Conservation (phyloP, 345 rosid species). For the Rhodomyrtus tomentosa region DNA sequence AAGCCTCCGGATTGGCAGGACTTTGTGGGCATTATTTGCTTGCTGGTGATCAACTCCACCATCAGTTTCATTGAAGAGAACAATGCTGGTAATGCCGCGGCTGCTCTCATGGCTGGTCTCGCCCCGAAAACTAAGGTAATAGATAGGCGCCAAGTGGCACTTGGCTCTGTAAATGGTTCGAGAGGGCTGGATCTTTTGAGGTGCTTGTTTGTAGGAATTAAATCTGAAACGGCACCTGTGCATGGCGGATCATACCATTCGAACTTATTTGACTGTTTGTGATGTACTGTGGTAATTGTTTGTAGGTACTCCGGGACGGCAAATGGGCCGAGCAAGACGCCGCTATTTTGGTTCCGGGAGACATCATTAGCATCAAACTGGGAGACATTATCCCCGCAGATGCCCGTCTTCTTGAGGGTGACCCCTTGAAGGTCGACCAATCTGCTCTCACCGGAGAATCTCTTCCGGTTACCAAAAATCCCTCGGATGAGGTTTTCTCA, state of each 20-base stretch:
- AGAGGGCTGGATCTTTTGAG: neutral
- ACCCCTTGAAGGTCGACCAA: constrained; percentile 30
- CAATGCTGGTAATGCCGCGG: constrained; percentile 34
- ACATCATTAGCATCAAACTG: constrained; percentile 22
- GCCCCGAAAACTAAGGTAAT: constrained; percentile 28
- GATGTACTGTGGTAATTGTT: neutral
- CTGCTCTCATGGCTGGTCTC: constrained; percentile 34
- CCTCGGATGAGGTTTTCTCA: constrained; percentile 18
- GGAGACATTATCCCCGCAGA: constrained; percentile 34
- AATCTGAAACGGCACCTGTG: neutral
- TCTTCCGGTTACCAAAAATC: constrained; percentile 23
- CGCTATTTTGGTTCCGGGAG: constrained; percentile 29
- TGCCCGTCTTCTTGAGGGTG: constrained; percentile 32
- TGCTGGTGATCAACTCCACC: constrained; percentile 30
- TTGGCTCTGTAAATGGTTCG: neutral
- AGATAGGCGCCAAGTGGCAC: neutral
- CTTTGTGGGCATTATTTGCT: constrained; percentile 23
- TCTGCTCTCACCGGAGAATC: constrained; percentile 32
- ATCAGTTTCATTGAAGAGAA: constrained; percentile 33
- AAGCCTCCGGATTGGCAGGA: constrained; percentile 29
- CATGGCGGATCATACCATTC: neutral
- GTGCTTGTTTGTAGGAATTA: neutral
- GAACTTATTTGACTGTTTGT: neutral
- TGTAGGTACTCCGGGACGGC: constrained; percentile 24
- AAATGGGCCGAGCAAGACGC: constrained; percentile 32